phyloP scores from a whole-genome alignment of 495 filamentous ascomycete species.

The Penicillium lividum region DNA sequence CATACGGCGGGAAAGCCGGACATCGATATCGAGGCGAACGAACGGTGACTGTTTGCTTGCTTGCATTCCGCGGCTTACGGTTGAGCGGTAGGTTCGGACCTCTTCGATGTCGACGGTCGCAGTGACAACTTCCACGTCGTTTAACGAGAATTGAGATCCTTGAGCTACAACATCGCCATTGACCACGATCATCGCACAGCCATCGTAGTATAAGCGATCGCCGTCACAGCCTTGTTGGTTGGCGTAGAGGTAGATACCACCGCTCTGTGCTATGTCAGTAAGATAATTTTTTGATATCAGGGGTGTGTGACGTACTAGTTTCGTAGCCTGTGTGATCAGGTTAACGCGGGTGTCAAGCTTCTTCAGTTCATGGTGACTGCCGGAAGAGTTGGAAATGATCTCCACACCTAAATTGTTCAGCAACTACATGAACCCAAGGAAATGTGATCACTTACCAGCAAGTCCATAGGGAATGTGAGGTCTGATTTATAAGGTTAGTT shows the following conservation, averaged over 20 bases:
- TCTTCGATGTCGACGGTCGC: slow-evolving; percentile 83
- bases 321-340: slow-evolving; percentile 75
- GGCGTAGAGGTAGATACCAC: slow-evolving; percentile 75
- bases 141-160: slow-evolving; percentile 71
- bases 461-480: slow-evolving; percentile 40
- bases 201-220: slow-evolving; percentile 66
- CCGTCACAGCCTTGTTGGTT: slow-evolving; percentile 78
- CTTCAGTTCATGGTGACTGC: slow-evolving; percentile 69
- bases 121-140: slow-evolving; percentile 82
- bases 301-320: slow-evolving; percentile 40
- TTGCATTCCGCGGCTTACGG: slow-evolving; percentile 41
- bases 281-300: neutral
- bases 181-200: slow-evolving; percentile 75
- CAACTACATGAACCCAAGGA: neutral
- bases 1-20: slow-evolving; percentile 33
- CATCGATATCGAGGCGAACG: slow-evolving; percentile 40
- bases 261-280: slow-evolving; percentile 42
- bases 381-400: slow-evolving; percentile 76
- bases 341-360: slow-evolving; percentile 75
- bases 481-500: slow-evolving; percentile 9
- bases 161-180: slow-evolving; percentile 74
- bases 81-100: slow-evolving; percentile 39
- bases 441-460: slow-evolving; percentile 26
- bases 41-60: slow-evolving; percentile 38
- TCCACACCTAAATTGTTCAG: slow-evolving; percentile 51